Evolutionary conservation across 805 yeast species (phyloP), one percentile per base, ranked within the genome.

Genomic region (Wickerhamomyces rabaulensis): DNA sequence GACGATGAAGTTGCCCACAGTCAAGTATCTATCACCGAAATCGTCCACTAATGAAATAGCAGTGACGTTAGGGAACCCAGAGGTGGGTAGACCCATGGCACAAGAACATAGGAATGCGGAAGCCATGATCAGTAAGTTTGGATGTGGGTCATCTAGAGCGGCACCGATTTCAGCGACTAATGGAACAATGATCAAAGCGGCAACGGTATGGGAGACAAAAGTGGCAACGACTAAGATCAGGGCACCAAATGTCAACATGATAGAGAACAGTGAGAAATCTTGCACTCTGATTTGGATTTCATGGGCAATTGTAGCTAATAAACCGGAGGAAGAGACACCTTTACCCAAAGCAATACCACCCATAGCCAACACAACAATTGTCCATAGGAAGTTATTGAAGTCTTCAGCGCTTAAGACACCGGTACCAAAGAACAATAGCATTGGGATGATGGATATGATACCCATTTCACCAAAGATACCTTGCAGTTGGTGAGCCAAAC

Each of bases 41-140:
- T 88, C 96, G 64, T 94, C 96, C 6, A 91, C 82, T 80, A 90
- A 80, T 48, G 97, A 90, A 51, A 94, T 89, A 0, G 98, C 99
- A 0, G 98, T 90, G 31, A 94, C 97, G 58, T 94, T 94, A 5
- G 99, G 99, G 73, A 94, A 92, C 0, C 99, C 98, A 2, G 96
- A 87, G 0, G 98, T 94, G 25, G 99, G 98, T 45, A 94, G 70
- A 1, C 97, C 98, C 98, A 94, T 94, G 2, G 98, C 99, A 33
- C 87, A 83, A 0, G 98, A 92, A 58, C 97, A 88, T 51, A 94
- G 70, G 45, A 80, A 60, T 0, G 84, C 79, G 4, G 81, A 67
- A 5, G 72, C 66, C 82, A 80, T 76, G 41, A 94, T 84, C 55
- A 94, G 70, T 40, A 92, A 61, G 52, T 90, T 76, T 31, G 98